Conservation (phyloP, 2,329 filamentous ascomycete species). For the Cordyceps militaris region DNA sequence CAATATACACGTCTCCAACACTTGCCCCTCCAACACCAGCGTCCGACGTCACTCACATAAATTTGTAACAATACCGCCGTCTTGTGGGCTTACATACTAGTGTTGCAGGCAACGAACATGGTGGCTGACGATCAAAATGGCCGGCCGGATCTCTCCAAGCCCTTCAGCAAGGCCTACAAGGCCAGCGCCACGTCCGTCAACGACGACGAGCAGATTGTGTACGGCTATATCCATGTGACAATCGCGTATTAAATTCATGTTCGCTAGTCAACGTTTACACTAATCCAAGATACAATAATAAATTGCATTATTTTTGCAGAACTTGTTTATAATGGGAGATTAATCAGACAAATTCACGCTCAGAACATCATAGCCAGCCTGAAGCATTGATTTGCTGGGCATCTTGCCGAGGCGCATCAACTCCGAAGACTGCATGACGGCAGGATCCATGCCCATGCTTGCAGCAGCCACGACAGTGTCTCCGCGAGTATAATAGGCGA, state of each 20-base stretch:
- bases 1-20: too few species aligned
- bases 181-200: slow-evolving; percentile 31
- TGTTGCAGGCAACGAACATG: slow-evolving; percentile 19
- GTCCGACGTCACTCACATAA: too few species aligned
- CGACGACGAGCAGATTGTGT: slow-evolving; percentile 41
- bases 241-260: background rate
- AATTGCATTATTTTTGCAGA: background rate
- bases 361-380: slow-evolving; percentile 51
- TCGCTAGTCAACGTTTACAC: background rate
- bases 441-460: slow-evolving; percentile 83
- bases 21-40: too few species aligned
- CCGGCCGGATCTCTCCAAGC: slow-evolving; percentile 46
- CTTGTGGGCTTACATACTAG: too few species aligned
- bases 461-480: slow-evolving; percentile 85
- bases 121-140: slow-evolving; percentile 45
- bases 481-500: slow-evolving; percentile 81
- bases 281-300: background rate
- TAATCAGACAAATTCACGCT: slow-evolving; percentile 32
- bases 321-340: background rate
- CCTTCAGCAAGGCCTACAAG: slow-evolving; percentile 47
- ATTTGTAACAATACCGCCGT: background rate
- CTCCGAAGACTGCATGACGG: slow-evolving; percentile 75
- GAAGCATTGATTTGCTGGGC: slow-evolving; percentile 71
- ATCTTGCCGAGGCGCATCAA: slow-evolving; percentile 79
- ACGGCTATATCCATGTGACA: slow-evolving; percentile 37